phyloP scores from a whole-genome alignment of 805 yeast genomes.

The Sugiyamaella floridensis region DNA sequence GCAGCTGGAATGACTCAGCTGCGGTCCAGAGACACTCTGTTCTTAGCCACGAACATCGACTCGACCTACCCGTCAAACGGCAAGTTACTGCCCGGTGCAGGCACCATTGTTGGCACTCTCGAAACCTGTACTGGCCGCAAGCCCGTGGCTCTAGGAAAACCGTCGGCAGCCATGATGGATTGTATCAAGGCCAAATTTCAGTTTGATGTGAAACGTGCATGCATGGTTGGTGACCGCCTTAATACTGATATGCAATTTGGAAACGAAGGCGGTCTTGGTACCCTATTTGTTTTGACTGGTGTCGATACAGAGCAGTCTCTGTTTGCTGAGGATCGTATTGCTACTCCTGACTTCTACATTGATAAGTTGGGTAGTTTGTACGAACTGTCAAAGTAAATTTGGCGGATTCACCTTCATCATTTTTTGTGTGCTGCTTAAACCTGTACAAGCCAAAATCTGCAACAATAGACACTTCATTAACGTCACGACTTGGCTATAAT shows the following conservation, averaged over 20 bases:
- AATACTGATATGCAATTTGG: conserved; percentile 96
- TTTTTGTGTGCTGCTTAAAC: no score
- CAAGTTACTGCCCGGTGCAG: conserved; percentile 86
- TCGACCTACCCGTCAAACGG: conserved; percentile 92
- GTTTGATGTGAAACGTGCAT: conserved; percentile 48
- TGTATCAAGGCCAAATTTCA: conserved; percentile 64
- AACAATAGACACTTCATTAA: no score
- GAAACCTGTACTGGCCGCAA: conserved; percentile 69
- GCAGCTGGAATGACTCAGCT: conserved; percentile 79
- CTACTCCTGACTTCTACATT: conserved; percentile 62
- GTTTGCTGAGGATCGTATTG: conserved; percentile 32
- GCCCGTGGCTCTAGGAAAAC: conserved; percentile 92
- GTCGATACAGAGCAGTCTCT: conserved; percentile 72
- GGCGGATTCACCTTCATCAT: neutral
- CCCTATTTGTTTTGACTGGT: conserved; percentile 84
- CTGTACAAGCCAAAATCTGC: no score
- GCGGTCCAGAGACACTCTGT: conserved; percentile 54
- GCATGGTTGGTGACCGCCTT: conserved; percentile 93
- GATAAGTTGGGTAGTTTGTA: conserved; percentile 70
- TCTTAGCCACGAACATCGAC: conserved; percentile 90
- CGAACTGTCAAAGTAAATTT: conserved; percentile 36
- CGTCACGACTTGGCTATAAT: neutral
- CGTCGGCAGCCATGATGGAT: conserved; percentile 82
- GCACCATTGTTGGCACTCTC: conserved; percentile 75
- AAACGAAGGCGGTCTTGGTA: conserved; percentile 74